Evolutionary conservation across 2,329 filamentous ascomycete species (phyloP).

Genomic region (Cladophialophora chaetospira): DNA sequence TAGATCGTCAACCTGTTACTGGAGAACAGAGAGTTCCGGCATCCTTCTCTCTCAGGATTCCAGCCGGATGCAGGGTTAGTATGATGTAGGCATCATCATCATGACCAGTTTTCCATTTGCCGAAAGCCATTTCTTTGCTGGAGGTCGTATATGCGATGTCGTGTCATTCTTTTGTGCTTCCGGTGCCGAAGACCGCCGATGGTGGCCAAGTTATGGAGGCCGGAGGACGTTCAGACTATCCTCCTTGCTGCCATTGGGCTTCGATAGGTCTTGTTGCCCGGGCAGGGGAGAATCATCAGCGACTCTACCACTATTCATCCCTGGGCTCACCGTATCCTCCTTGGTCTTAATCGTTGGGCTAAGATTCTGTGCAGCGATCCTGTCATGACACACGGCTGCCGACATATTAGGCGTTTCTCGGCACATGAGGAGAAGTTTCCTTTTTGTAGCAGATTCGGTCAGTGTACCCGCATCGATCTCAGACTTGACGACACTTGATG

Average conservation of each 20-base stretch:
- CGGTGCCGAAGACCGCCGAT: constrained; percentile 16
- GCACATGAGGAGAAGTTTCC: constrained; percentile 15
- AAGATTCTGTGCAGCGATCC: neutral
- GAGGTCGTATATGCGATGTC: neutral
- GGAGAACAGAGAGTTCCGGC: too few species aligned
- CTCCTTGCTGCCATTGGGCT: neutral
- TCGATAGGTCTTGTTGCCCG: constrained; percentile 4
- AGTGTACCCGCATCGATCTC: neutral
- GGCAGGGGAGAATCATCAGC: neutral
- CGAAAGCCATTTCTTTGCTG: constrained; percentile 1
- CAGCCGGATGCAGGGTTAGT: too few species aligned
- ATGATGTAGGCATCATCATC: constrained; percentile 15
- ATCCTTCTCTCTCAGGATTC: too few species aligned
- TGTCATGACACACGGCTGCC: neutral
- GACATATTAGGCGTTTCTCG: neutral
- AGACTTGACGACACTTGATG: constrained; percentile 15
- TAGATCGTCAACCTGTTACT: too few species aligned
- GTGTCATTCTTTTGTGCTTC: constrained; percentile 11
- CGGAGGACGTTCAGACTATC: constrained; percentile 8
- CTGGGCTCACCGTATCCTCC: constrained; percentile 3
- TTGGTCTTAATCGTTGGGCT: neutral
- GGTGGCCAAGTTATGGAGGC: constrained; percentile 11
- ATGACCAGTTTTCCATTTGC: neutral
- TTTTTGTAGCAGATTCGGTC: constrained; percentile 14
- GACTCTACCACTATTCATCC: neutral